Base-by-base conservation (phyloP, 2,329 filamentous ascomycete genomes). In the Penicillium sp. region DNA sequence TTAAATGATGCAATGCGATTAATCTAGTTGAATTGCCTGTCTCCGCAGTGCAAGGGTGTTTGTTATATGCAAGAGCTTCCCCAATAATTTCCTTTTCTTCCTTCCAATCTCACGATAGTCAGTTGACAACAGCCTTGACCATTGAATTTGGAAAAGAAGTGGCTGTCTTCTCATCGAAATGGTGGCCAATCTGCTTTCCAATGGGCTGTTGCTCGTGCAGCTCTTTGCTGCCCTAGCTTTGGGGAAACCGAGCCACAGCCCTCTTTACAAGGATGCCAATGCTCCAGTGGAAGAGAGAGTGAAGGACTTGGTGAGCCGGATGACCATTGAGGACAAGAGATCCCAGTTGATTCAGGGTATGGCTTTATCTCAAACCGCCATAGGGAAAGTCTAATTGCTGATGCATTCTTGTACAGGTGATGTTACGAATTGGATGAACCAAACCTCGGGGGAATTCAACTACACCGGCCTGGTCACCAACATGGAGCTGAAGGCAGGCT, bases 291-390 rank as follows among this genome's bases (percentile, higher is more conserved):
- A 89, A 50, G 82, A 81, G 48, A 80, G 89, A 57, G 82, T 91
- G 11, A 71, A 81, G 10, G 88, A 91, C 69, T 79, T 92, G 5
- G 74, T 92, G 50, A 82, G 82, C 13, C 82, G 85, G 24, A 92
- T 92, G 89, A 89, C 86, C 0, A 81, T 89, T 53, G 80, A 88
- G 66, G 89, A 92, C 57, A 92, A 92, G 75, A 82, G 84, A 43
- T 81, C 86, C 1, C 89, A 91, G 69, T 76, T 88, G 62, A 79
- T 87, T 29, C 85, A 88, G 68, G 85, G 71, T 72, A 55, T 26
- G 50, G 39, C 31, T 31, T 14, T 1, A 16, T 29, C 4, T 44
- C 3, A 18, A 2, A 0, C 3, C 2, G 5, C 20, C 2, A n/a
- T 29, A 1, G 8, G 1, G 1, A 29, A 5, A 18, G 2, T 18